These are phyloP conservation scores for Ilyonectria mors-panacis DNA, from an alignment of 2,329 filamentous ascomycete species.

Conservation along the genomic window DNA sequence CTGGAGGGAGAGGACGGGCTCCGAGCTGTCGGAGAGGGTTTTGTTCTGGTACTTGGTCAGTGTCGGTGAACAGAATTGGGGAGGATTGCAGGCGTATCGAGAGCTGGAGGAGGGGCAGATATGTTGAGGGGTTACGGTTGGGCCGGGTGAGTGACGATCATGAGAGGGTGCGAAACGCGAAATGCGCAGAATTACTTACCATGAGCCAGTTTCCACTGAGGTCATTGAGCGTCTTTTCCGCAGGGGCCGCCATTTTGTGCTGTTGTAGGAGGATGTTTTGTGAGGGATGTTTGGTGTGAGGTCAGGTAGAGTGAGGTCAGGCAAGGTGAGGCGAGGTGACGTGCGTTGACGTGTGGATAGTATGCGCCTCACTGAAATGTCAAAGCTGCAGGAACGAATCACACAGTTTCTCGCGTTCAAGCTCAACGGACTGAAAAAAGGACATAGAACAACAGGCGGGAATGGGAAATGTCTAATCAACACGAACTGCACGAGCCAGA, in stretches of 20 bases:
- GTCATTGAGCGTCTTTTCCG: slow-evolving; percentile 75
- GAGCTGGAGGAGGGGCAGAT: slow-evolving; percentile 20
- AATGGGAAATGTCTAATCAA: background rate
- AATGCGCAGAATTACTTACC: slow-evolving; percentile 61
- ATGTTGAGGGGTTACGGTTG: slow-evolving; percentile 11
- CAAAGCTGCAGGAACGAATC: slow-evolving; percentile 13
- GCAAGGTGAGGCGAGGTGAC: background rate
- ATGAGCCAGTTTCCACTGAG: slow-evolving; percentile 79
- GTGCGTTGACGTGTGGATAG: slow-evolving; percentile 12
- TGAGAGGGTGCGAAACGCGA: slow-evolving; percentile 1
- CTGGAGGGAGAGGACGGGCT: slow-evolving; percentile 80
- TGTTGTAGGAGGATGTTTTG: slow-evolving; percentile 41
- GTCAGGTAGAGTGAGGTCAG: background rate
- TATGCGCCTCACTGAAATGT: background rate
- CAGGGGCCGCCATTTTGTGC: slow-evolving; percentile 77
- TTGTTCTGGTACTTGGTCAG: slow-evolving; percentile 75
- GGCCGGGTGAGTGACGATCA: slow-evolving; percentile 1
- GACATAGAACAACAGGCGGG: background rate
- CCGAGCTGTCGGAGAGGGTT: slow-evolving; percentile 76
- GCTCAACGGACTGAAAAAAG: background rate
- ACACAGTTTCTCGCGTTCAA: background rate
- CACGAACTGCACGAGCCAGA: background rate
- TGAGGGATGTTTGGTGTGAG: background rate
- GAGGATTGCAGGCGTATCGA: background rate
- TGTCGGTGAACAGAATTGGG: slow-evolving; percentile 13